Base-by-base conservation (phyloP, 148 eudicot genomes). In the Salicornia ramosissima region DNA sequence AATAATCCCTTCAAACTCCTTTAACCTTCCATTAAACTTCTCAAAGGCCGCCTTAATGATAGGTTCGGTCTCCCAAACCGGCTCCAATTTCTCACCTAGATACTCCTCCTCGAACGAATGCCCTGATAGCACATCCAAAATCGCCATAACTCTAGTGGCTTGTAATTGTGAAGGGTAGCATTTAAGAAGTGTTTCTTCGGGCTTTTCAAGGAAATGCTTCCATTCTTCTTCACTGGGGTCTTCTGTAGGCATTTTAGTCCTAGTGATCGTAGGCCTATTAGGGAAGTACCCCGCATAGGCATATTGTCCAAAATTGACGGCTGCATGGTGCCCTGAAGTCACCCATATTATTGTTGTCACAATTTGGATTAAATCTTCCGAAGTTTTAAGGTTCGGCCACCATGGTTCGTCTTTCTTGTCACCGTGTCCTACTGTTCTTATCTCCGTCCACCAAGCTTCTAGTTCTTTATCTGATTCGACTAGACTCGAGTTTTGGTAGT, bases 271-370 rank as follows among this genome's bases (percentile, higher is more conserved):
- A 0, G 96, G 89, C 75, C 93, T 78, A 54, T 86, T 88, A 0
- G 90, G 96, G 50, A 84, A 77, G 31, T 88, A 90, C 2, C 86
- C 96, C 8, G 70, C 96, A 45, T 67, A 90, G 14, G 75, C 76
- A 18, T 88, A 90, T 43, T 90, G 96, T 0, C 96, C 89, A 28
- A 90, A 90, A 82, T 90, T 90, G 13, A 87, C 89, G 0, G 96
- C 93, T 0, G 93, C 81, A 71, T 90, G 96, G 73, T 88, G 90
- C 19, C 93, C 91, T 16, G 94, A 90, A 47, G 86, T 18, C 14
- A 88, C 85, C 97, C 97, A 90, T 14, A 86, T 86, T 24, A 90
- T 88, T 11, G 86, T 90, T 9, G 89, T 85, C 11, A 86, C 16
- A 24, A 86, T 83, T 15, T 81, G 80, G 9, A 85, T 69, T 0